Conservation (phyloP, 2,329 filamentous ascomycete species). For the Sporothrix inflata region DNA sequence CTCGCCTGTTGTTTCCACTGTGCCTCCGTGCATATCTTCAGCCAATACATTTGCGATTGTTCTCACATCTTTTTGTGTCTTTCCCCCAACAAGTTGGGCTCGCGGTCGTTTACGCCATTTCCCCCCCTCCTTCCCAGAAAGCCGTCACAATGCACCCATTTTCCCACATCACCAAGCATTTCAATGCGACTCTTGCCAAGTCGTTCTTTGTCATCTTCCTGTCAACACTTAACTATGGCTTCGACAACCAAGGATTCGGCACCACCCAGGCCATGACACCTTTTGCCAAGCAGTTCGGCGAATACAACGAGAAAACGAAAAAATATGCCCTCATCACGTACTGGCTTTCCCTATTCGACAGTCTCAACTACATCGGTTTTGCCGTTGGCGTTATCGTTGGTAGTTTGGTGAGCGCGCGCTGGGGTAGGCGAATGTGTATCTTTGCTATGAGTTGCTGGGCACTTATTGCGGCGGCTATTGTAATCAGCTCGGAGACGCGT, state of each 20-base stretch:
- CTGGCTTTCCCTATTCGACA: constrained; percentile 24
- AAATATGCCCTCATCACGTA: constrained; percentile 19
- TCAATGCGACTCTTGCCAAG: not conserved
- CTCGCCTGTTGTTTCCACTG: not conserved
- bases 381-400: not conserved
- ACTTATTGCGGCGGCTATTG: not conserved
- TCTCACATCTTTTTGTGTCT: no score
- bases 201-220: not conserved
- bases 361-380: constrained; percentile 19
- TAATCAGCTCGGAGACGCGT: not conserved
- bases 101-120: no score
- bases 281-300: constrained; percentile 27
- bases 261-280: constrained; percentile 4
- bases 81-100: no score
- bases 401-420: not conserved
- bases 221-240: constrained; percentile 18
- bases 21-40: no score
- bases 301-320: constrained; percentile 22
- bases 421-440: constrained; percentile 6
- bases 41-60: no score
- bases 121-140: no score
- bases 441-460: constrained; percentile 10
- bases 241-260: constrained; percentile 18
- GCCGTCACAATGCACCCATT: not conserved
- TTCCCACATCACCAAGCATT: not conserved